Base-by-base conservation (phyloP, 345 rosid species). In the Gossypium australe region DNA sequence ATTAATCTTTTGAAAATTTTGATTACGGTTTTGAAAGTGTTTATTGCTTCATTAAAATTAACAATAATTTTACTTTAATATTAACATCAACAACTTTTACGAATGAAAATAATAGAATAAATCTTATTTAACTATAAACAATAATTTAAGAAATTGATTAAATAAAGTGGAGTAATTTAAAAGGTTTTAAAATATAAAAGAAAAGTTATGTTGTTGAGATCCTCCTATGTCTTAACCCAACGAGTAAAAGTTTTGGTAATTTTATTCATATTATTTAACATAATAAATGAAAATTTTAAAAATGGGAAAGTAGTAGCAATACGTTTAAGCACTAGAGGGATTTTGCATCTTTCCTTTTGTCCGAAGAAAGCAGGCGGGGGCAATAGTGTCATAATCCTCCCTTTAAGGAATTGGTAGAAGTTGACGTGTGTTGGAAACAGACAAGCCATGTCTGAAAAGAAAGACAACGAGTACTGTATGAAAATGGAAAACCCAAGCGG, bases 351-450 rank as follows among this genome's bases (percentile, higher is more conserved):
- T 89, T 92, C 79, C 97, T 84, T 88, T 88, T 88, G 79, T 69
- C 72, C 70, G 85, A 88, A 92, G 93, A 84, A 88, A 92, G 87
- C 57, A 78, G 82, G 83, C 18, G 53, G 48, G 77, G 77, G 76
- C 71, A 79, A 72, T 76, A 56, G 68, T 43, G 86, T 72, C 63
- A 79, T 53, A 27, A 16, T 4, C 8, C 62, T 0, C 18, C 0
- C 29, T 7, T 18, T n/a, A 12, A 44, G 13, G 18, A 57, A 49
- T 11, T 5, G 2, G 17, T 55, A 63, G 20, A 45, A 68, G 27
- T 72, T 70, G 47, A 62, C 80, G 51, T 60, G 78, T 47, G 79
- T 58, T 74, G 85, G 80, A 79, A 79, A 75, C 67, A 75, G 84
- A 78, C 78, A 77, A 13, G 47, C 22, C 57, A 57, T 58, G 59